phyloP scores from a whole-genome alignment of 768 basidiomycete species.

The Pisolithus microcarpus region DNA sequence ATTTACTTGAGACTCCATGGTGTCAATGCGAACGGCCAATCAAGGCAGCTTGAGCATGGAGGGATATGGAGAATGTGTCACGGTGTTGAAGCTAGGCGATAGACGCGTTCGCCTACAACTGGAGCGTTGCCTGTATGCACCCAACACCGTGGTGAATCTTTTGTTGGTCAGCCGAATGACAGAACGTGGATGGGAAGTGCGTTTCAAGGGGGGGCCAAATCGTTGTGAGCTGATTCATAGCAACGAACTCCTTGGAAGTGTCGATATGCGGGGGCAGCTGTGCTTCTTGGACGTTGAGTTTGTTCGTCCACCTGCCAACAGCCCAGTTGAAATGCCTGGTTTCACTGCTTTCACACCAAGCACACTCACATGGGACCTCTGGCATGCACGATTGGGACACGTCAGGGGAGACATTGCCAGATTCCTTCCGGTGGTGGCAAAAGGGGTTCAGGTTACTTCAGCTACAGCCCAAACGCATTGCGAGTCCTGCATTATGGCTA shows the following conservation, averaged over 20 bases:
- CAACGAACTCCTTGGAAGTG: neutral
- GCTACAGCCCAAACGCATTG: neutral
- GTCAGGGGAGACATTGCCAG: neutral
- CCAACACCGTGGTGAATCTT: neutral
- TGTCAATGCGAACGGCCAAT: neutral
- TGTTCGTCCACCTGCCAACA: neutral
- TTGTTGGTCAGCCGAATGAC: neutral
- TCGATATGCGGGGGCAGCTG: neutral
- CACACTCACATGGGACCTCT: neutral
- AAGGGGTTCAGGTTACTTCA: neutral
- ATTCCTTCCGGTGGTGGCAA: neutral
- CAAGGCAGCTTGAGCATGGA: neutral
- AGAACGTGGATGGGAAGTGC: neutral
- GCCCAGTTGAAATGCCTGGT: too few relatives aligned
- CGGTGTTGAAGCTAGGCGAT: neutral
- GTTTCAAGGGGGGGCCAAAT: neutral
- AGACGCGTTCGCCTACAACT: neutral
- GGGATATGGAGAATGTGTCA: neutral
- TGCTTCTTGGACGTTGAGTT: neutral
- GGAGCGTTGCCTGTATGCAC: neutral
- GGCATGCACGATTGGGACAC: neutral
- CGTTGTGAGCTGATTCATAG: neutral
- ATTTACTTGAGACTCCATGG: too few relatives aligned
- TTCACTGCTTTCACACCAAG: neutral
- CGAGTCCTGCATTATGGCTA: neutral